Base-by-base conservation (phyloP, 495 filamentous ascomycete species). In the Penicillium atrosanguineum region DNA sequence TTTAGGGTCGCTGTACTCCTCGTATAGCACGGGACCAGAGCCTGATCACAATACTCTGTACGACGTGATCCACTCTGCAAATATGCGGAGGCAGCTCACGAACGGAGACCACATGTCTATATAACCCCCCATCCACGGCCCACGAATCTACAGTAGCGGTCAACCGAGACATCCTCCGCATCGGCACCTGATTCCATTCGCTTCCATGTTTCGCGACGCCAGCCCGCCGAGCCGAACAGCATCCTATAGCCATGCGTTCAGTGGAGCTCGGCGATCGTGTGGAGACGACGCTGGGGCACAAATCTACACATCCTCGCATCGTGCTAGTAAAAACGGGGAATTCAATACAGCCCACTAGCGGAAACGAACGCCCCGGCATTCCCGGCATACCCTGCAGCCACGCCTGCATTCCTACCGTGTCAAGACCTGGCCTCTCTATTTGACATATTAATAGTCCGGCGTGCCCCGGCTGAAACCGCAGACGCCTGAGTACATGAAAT, bases 221-320 rank as follows among this genome's bases (percentile, higher is more conserved):
- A 34, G 31, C 11, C 31, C 11, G 9, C 8, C 8, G 31, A 34
- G 4, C 31, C 9, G 11, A 34, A 12, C 31, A 9, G 7, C 28
- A 34, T 26, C 19, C 29, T 39, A 48, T 37, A 2, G 31, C 34
- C 46, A 48, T 50, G 26, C 37, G 16, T 19, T 26, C 42, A 44
- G 47, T 48, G 47, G 37, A 50, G 38, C 47, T 25, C 37, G 37
- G 37, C 28, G 18, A 14, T 40, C 42, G 41, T 36, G 57, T 55
- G 57, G 57, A 48, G 52, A 41, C 48, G 28, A 55, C 44, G 46
- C 50, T 48, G 45, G 38, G 45, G 41, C 53, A 55, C 37, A 50
- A 50, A 29, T 50, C 18, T 34, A 34, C 26, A 15, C 15, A 50
- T 14, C 52, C 31, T 4, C 28, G 18, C 16, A 44, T 21, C 4